Evolutionary conservation across 2,329 filamentous ascomycete species (phyloP).

Genomic region (Emmonsiellopsis sp.): DNA sequence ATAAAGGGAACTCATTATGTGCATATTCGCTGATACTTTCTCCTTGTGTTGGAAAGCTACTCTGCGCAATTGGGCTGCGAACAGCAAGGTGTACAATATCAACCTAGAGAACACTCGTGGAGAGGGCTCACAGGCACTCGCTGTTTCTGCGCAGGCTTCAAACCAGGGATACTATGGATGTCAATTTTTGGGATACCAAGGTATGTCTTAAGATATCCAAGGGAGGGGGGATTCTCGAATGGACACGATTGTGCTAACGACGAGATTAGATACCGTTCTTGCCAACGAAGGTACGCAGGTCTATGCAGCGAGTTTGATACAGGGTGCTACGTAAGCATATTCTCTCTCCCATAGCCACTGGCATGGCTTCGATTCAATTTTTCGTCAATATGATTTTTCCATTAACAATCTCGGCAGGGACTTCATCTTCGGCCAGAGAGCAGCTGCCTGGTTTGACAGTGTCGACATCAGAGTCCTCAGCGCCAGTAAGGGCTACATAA

Average conservation of each 20-base stretch:
- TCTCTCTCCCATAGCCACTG: background rate
- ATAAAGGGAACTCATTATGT: background rate
- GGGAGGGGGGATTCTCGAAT: background rate
- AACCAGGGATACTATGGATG: conserved; percentile 50
- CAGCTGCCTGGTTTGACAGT: conserved; percentile 43
- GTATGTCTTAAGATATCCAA: background rate
- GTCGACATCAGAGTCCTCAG: conserved; percentile 40
- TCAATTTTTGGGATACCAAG: conserved; percentile 45
- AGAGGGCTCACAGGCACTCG: conserved; percentile 27
- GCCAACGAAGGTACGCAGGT: conserved; percentile 44
- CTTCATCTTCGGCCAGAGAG: conserved; percentile 50
- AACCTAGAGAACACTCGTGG: conserved; percentile 14
- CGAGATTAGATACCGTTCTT: conserved; percentile 39
- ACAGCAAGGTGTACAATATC: conserved; percentile 12
- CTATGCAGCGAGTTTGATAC: conserved; percentile 48
- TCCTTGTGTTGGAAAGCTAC: too few species aligned
- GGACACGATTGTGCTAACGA: background rate
- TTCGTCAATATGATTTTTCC: too few species aligned
- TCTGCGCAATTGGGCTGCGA: background rate
- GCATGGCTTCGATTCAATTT: background rate
- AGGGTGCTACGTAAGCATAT: conserved; percentile 38
- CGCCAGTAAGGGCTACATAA: conserved; percentile 35
- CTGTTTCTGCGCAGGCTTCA: conserved; percentile 41
- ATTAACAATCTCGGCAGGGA: conserved; percentile 24
- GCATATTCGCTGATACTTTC: too few species aligned